phyloP scores from a whole-genome alignment of 352 stramenopile genomes.

The Halophytophthora batemanensis region DNA sequence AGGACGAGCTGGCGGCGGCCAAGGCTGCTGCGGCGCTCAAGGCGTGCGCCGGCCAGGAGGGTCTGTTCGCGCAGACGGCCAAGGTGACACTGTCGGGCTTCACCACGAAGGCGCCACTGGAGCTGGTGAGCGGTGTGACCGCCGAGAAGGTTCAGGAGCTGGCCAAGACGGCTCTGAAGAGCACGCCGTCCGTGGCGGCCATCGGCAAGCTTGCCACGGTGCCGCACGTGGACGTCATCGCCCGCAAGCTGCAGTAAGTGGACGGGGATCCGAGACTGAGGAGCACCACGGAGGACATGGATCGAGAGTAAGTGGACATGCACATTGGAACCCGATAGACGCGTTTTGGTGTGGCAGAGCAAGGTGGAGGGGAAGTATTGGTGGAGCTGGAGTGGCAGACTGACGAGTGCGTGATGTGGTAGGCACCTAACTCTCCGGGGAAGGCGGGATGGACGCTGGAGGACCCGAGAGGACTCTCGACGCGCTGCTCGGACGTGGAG shows the following conservation, averaged over 20 bases:
- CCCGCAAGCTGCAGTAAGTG: constrained; percentile 79
- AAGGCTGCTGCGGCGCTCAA: constrained; percentile 62
- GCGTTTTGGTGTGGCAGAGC: too few species aligned
- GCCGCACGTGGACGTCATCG: constrained; percentile 66
- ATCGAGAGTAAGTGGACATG: constrained; percentile 22
- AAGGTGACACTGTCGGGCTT: constrained; percentile 30
- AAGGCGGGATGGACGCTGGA: too few species aligned
- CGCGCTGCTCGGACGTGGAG: too few species aligned
- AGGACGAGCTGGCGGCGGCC: constrained; percentile 70
- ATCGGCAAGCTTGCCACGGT: constrained; percentile 71
- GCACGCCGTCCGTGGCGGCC: constrained; percentile 69
- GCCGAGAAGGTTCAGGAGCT: constrained; percentile 71
- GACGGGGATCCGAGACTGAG: constrained; percentile 8
- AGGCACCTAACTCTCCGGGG: too few species aligned
- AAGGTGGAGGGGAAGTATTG: too few species aligned
- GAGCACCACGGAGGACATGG: constrained; percentile 33
- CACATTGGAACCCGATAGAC: constrained; percentile 16
- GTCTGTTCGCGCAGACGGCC: constrained; percentile 40
- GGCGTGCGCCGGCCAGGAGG: constrained; percentile 38
- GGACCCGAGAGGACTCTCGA: too few species aligned
- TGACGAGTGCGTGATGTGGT: too few species aligned
- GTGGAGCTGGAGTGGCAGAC: too few species aligned
- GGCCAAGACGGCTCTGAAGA: constrained; percentile 70
- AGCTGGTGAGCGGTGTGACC: constrained; percentile 46
- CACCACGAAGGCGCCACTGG: constrained; percentile 36